These are phyloP conservation scores for Diatrype stigma DNA, from an alignment of 2,329 filamentous ascomycete species.

Conservation along the genomic window DNA sequence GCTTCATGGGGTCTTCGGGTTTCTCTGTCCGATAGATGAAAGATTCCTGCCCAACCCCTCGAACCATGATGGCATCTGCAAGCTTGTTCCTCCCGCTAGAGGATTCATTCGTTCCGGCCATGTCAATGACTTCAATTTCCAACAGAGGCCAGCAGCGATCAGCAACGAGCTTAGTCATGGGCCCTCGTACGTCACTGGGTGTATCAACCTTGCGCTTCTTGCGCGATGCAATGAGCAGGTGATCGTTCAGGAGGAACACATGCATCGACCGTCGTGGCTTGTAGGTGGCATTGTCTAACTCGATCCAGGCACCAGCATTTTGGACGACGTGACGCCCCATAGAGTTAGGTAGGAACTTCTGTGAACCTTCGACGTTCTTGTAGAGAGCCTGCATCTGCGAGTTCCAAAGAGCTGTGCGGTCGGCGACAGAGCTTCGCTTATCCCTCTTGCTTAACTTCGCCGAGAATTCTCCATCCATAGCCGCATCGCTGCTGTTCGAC, in stretches of 20 bases:
- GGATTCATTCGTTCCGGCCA: conserved; percentile 63
- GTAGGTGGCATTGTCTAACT: conserved; percentile 96
- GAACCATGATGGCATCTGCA: conserved; percentile 83
- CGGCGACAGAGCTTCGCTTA: conserved; percentile 83
- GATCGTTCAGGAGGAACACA: conserved; percentile 90
- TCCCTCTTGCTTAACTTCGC: conserved; percentile 62
- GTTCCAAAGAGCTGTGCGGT: conserved; percentile 64
- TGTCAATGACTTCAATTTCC: conserved; percentile 89
- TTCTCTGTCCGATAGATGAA: conserved; percentile 94
- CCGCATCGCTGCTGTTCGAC: conserved; percentile 47
- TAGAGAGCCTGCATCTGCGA: conserved; percentile 77
- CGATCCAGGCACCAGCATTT: conserved; percentile 90
- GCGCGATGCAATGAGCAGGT: conserved; percentile 82
- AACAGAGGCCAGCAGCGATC: conserved; percentile 92
- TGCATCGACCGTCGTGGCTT: conserved; percentile 87
- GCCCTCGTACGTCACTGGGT: conserved; percentile 45
- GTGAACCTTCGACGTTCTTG: conserved; percentile 96
- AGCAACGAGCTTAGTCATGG: conserved; percentile 75
- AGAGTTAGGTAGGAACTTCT: conserved; percentile 90
- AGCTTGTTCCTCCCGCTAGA: conserved; percentile 59
- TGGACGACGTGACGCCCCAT: conserved; percentile 90
- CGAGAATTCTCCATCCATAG: conserved; percentile 48
- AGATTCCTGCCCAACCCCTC: conserved; percentile 79
- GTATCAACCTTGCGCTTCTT: conserved; percentile 88
- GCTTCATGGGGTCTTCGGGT: conserved; percentile 73